phyloP scores from a whole-genome alignment of 192 early-diverging fungal species.

The Umbelopsis sp. region DNA sequence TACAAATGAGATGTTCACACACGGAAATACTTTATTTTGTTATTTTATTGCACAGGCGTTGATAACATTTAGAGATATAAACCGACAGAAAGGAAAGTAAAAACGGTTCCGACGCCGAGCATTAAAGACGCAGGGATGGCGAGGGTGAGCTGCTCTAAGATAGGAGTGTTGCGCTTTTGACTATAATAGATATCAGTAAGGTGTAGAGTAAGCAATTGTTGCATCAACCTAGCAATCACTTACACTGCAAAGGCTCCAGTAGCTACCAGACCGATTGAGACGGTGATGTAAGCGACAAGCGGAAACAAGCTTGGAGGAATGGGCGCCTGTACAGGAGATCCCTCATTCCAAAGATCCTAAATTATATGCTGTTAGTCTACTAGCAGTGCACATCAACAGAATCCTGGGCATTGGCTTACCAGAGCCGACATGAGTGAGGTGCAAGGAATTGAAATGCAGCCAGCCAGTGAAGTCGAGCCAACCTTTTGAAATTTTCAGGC shows the following conservation, averaged over 20 bases:
- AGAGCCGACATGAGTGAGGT: constrained; percentile 21
- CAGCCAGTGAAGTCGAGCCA: constrained; percentile 10
- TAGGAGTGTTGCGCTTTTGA: constrained; percentile 15
- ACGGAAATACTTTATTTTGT: not conserved
- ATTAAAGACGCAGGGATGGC: constrained; percentile 39
- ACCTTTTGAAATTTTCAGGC: not conserved
- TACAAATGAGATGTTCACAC: too few species aligned
- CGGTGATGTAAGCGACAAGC: constrained; percentile 15
- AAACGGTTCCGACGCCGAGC: constrained; percentile 41
- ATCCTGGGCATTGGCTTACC: constrained; percentile 4
- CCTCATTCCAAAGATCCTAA: constrained; percentile 33
- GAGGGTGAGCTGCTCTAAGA: constrained; percentile 28
- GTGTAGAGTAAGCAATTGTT: too few species aligned
- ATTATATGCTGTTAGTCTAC: not conserved
- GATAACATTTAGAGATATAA: constrained; percentile 36
- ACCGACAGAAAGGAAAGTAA: constrained; percentile 42
- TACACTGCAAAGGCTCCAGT: constrained; percentile 33
- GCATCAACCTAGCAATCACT: not conserved
- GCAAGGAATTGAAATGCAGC: constrained; percentile 16
- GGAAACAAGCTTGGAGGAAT: constrained; percentile 28
- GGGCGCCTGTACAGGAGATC: constrained; percentile 18
- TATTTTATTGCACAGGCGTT: not conserved
- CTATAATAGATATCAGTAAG: not conserved
- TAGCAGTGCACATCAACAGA: not conserved
- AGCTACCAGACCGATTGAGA: constrained; percentile 23